phyloP scores from a whole-genome alignment of 805 yeast genomes.

The Saturnispora serradocipensis region DNA sequence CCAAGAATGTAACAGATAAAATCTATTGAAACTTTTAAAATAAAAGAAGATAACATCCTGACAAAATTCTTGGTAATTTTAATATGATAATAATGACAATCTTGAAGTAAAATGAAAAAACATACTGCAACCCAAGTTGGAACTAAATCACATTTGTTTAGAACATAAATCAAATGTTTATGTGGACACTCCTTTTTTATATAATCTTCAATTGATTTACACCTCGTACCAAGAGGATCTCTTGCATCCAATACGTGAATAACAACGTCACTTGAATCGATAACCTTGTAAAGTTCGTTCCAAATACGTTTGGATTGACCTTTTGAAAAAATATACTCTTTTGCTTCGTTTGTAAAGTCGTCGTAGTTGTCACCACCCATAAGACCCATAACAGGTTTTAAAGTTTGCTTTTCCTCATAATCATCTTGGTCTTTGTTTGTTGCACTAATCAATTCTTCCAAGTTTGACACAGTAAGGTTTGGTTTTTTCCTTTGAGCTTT shows the following conservation, averaged over 20 bases:
- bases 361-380: conserved; percentile 70
- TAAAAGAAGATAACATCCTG: conserved; percentile 48
- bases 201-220: conserved; percentile 87
- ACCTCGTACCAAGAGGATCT: conserved; percentile 94
- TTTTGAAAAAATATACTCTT: conserved; percentile 89
- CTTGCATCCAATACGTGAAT: conserved; percentile 96
- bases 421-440: conserved; percentile 48
- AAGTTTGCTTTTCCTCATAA: conserved; percentile 68
- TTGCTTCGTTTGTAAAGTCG: conserved; percentile 83
- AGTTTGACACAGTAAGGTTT: conserved; percentile 59
- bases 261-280: conserved; percentile 95
- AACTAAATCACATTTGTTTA: conserved; percentile 95
- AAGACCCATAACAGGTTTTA: conserved; percentile 66
- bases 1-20: conserved; percentile 98
- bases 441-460: conserved; percentile 64
- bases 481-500: conserved; percentile 91
- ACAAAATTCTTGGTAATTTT: conserved; percentile 72
- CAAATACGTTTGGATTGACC: conserved; percentile 98
- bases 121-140: conserved; percentile 99
- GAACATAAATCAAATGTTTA: conserved; percentile 86
- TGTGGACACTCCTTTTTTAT: conserved; percentile 92
- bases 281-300: conserved; percentile 95
- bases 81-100: conserved; percentile 10
- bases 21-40: conserved; percentile 28
- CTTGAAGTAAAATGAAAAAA: conserved; percentile 34